These are phyloP conservation scores for Penicillium riverlandense DNA, from an alignment of 495 filamentous ascomycete genomes.

Conservation along the genomic window DNA sequence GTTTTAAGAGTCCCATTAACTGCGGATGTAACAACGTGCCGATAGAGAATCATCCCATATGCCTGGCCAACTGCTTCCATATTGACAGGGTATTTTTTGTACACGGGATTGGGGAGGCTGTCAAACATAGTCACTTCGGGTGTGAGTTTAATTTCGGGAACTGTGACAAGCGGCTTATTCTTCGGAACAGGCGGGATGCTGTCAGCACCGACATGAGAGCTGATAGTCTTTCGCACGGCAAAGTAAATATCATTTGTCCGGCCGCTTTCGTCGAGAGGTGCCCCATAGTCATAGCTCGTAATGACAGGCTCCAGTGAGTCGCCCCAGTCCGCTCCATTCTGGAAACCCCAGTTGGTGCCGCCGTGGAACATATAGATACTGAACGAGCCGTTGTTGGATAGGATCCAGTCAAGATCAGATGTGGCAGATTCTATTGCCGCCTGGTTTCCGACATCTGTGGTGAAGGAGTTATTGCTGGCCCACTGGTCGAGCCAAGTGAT, in stretches of 20 bases:
- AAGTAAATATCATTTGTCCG: conserved; percentile 34
- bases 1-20: conserved; percentile 22
- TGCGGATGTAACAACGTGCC: conserved; percentile 18
- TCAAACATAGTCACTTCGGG: conserved; percentile 22
- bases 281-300: conserved; percentile 43
- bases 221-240: conserved; percentile 27
- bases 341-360: conserved; percentile 39
- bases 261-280: conserved; percentile 42
- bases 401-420: conserved; percentile 30
- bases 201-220: conserved; percentile 18
- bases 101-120: conserved; percentile 11
- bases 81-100: conserved; percentile 14
- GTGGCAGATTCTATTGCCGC: conserved; percentile 7
- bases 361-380: conserved; percentile 45
- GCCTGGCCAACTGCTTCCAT: conserved; percentile 40
- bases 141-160: conserved; percentile 19
- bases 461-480: conserved; percentile 23
- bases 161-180: conserved; percentile 22
- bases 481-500: conserved; percentile 29
- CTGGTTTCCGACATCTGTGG: conserved; percentile 16
- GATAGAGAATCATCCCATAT: conserved; percentile 34
- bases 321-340: conserved; percentile 37
- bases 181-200: conserved; percentile 18
- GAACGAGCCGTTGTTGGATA: conserved; percentile 32
- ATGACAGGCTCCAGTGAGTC: conserved; percentile 26